These are phyloP conservation scores for Plasmodium sp. DNA, from an alignment of 169 alveolate species.

Conservation along the genomic window DNA sequence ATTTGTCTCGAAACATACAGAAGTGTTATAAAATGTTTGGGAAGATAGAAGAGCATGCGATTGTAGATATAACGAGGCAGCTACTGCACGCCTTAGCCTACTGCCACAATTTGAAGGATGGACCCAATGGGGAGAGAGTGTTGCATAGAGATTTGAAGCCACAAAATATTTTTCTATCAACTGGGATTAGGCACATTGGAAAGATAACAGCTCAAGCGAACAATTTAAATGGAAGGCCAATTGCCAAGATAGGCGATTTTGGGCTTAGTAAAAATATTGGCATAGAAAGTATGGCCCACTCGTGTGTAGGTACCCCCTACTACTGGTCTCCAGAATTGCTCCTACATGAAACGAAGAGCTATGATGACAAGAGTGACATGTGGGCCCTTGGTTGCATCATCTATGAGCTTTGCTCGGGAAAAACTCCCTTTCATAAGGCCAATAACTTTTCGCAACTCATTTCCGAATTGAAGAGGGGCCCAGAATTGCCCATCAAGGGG, in stretches of 20 bases:
- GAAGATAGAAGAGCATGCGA: conserved; percentile 93
- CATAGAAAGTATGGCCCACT: conserved; percentile 93
- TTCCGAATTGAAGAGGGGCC: conserved; percentile 81
- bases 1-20: conserved; percentile 92
- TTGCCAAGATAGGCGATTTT: conserved; percentile 96
- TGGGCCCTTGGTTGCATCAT: conserved; percentile 95
- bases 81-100: conserved; percentile 93
- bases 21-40: conserved; percentile 91
- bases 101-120: conserved; percentile 91
- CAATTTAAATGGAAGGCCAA: conserved; percentile 77
- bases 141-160: conserved; percentile 97
- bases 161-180: conserved; percentile 94
- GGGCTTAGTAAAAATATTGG: conserved; percentile 96
- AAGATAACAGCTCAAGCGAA: conserved; percentile 75
- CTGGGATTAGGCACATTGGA: conserved; percentile 70
- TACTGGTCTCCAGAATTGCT: conserved; percentile 98
- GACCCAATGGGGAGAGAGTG: conserved; percentile 90
- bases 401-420: conserved; percentile 93
- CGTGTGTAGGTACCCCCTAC: conserved; percentile 97
- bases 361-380: conserved; percentile 96
- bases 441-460: conserved; percentile 84
- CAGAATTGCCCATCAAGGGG: conserved; percentile 82
- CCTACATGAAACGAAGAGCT: conserved; percentile 88
- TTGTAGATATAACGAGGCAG: conserved; percentile 95
- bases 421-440: conserved; percentile 95